Conservation (phyloP, 179 eudicot species). For the Actinidia arguta region DNA sequence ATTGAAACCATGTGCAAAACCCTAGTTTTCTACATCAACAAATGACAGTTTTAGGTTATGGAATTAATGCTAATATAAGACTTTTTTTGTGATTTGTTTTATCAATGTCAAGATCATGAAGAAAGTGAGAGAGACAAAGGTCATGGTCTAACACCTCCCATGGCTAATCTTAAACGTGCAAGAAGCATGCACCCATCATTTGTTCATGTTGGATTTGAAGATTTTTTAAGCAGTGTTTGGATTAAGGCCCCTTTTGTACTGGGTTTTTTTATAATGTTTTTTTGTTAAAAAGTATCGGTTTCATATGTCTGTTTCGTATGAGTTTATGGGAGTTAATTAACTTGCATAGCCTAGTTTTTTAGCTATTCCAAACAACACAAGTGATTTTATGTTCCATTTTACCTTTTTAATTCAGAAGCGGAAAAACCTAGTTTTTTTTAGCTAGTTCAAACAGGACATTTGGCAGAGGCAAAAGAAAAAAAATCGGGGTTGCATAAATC, state of each 20-base stretch:
- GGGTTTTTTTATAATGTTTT: no score
- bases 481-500: no score
- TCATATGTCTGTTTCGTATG: no score
- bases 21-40: not conserved
- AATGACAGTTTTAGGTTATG: not conserved
- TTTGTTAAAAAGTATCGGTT: no score
- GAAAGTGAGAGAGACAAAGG: not conserved
- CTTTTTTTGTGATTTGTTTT: not conserved
- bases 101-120: not conserved
- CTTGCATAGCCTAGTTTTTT: no score
- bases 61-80: not conserved
- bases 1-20: conserved; percentile 13
- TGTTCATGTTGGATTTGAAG: not conserved
- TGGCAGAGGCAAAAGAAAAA: no score
- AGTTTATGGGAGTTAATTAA: no score
- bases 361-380: no score
- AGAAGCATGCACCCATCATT: conserved; percentile 4
- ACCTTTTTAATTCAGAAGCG: no score
- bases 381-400: no score
- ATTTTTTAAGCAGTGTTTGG: not conserved
- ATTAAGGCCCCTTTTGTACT: not conserved
- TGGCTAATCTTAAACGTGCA: not conserved
- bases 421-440: no score
- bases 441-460: no score
- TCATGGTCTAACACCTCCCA: not conserved